Conservation (phyloP, 106 monocot genomes). For the Dioscorea zingiberensis region DNA sequence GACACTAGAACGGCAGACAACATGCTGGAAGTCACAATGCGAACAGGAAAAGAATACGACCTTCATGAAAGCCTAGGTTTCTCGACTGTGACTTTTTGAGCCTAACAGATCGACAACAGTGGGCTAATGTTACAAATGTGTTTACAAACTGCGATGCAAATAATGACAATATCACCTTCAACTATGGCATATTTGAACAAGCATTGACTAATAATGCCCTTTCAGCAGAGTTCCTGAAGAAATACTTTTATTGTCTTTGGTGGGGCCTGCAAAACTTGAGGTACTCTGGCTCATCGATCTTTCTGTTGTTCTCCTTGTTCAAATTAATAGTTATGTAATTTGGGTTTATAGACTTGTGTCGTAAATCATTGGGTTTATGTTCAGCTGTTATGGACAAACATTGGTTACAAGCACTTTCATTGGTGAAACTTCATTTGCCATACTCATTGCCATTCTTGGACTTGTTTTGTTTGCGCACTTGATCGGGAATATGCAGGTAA, state of each 20-base stretch:
- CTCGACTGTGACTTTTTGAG: conserved; percentile 43
- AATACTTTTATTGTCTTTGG: conserved; percentile 89
- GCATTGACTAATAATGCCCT: conserved; percentile 49
- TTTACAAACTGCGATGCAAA: conserved; percentile 58
- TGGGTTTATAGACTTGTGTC: not conserved
- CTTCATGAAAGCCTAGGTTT: conserved; percentile 30
- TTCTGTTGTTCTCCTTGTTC: no score
- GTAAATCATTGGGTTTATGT: not conserved
- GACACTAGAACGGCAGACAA: conserved; percentile 66
- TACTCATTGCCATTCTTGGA: conserved; percentile 29
- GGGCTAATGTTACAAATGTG: conserved; percentile 47
- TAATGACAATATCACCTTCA: conserved; percentile 34
- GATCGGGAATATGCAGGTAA: conserved; percentile 61
- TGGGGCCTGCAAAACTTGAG: conserved; percentile 94
- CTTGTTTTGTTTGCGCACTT: conserved; percentile 41
- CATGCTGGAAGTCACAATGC: conserved; percentile 78
- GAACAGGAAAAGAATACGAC: conserved; percentile 17
- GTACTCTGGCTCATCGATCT: conserved; percentile 1
- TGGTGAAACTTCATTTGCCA: conserved; percentile 27
- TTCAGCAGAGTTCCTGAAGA: conserved; percentile 42
- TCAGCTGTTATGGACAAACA: conserved; percentile 37
- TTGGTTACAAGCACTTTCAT: conserved; percentile 31
- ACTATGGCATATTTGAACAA: conserved; percentile 54
- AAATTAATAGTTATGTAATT: not conserved
- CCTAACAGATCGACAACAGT: conserved; percentile 10